Evolutionary conservation across 2,329 filamentous ascomycete species (phyloP), one percentile per base, ranked within the genome.

Genomic region (Diaporthe citriasiana): DNA sequence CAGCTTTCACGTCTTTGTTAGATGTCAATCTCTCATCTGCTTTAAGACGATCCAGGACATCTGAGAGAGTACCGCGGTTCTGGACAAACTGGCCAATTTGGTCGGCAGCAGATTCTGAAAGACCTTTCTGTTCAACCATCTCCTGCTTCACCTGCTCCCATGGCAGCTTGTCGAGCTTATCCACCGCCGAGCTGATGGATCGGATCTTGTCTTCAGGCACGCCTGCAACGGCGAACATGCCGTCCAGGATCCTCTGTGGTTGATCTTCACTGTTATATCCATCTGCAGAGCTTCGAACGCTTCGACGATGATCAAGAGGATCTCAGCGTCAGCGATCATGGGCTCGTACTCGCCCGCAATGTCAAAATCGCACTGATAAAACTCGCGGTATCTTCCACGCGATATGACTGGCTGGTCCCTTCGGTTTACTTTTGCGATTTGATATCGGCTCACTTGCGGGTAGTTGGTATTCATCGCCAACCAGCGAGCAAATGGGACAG

Each of bases 291-390:
- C 90, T 77, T 95, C 90, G 79, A 98, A 97, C 47, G 97, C 93
- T 81, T 98, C 95, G 78, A 90, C 92, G 59, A 94, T 91, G 77
- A 98, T 95, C 73, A 93, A 89, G 78, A 98, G 85, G 73, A 98
- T 93, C 85, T 98, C 95, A 38, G 95, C 94, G 80, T 98, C 96
- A 71, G 95, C 94, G 30, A 98, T 89, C 95, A 98, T 98, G 69
- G 94, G 85, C 81, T 98, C 95, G 85, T 95, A 97, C 47, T 86
- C 87, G 75, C 95, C 95, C 15, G 95, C 95, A 84, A 98, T 95
- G 82, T 98, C 95, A 80, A 98, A 97, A 84, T 98, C 95, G 86
- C 95, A 98, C 84, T 98, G 95, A 86, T 97, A 98, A 84, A 98
- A 98, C 84, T 98, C 95, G 80, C 95, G 91, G 93, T 97, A 97